Evolutionary conservation across 2,329 filamentous ascomycete genomes (phyloP).

Genomic region (Chaetomium globosum): DNA sequence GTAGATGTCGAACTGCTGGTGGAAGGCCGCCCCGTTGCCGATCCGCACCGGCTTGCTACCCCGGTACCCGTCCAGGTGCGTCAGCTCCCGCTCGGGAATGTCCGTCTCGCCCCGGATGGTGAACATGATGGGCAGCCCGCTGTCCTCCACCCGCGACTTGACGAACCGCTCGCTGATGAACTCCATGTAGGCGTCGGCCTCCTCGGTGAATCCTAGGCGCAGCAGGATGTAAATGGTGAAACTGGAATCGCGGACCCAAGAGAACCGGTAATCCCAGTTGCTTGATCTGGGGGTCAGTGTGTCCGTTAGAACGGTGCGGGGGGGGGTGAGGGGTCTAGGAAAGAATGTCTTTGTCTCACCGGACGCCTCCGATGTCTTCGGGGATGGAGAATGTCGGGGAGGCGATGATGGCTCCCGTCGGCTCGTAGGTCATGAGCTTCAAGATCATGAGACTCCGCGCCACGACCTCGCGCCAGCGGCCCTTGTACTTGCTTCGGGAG

Average conservation of each 20-base stretch:
- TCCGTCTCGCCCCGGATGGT: slow-evolving; percentile 74
- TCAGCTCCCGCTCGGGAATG: slow-evolving; percentile 69
- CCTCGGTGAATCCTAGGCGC: slow-evolving; percentile 72
- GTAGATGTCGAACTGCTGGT: slow-evolving; percentile 78
- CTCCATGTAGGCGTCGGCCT: slow-evolving; percentile 76
- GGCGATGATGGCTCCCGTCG: slow-evolving; percentile 75
- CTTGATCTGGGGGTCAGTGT: slow-evolving; percentile 39
- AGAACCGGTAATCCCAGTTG: slow-evolving; percentile 75
- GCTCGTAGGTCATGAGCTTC: slow-evolving; percentile 77
- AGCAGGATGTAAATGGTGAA: slow-evolving; percentile 79
- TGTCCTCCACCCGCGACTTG: slow-evolving; percentile 60
- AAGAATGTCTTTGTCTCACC: slow-evolving; percentile 40
- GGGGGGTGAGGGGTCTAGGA: neutral
- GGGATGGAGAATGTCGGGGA: slow-evolving; percentile 77
- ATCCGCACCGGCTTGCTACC: slow-evolving; percentile 73
- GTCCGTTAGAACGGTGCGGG: slow-evolving; percentile 2
- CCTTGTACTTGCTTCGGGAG: slow-evolving; percentile 68
- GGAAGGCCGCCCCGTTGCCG: slow-evolving; percentile 75
- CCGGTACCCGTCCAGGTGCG: slow-evolving; percentile 72
- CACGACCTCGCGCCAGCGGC: slow-evolving; percentile 73
- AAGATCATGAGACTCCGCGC: slow-evolving; percentile 71
- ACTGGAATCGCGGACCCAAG: slow-evolving; percentile 75
- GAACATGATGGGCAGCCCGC: slow-evolving; percentile 77
- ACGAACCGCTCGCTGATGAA: slow-evolving; percentile 74
- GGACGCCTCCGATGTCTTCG: slow-evolving; percentile 68